These are phyloP conservation scores for Rhizophagus prolifer DNA, from an alignment of 192 early-diverging fungal species.

Conservation along the genomic window DNA sequence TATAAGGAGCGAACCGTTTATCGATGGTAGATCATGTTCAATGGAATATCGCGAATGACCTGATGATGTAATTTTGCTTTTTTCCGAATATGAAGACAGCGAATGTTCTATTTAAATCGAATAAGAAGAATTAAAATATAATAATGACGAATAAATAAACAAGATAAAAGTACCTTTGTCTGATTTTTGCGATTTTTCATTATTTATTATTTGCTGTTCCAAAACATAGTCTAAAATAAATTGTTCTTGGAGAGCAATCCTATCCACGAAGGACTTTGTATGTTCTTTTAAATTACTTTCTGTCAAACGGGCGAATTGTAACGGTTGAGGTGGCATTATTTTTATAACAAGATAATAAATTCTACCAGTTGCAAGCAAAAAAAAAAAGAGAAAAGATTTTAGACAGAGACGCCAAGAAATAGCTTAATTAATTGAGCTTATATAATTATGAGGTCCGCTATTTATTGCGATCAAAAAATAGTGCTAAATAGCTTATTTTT, in stretches of 20 bases:
- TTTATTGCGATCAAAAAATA: too few relatives aligned
- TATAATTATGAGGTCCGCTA: too few relatives aligned
- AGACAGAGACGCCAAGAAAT: too few relatives aligned
- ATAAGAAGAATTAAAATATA: not conserved
- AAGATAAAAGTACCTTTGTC: not conserved
- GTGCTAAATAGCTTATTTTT: too few relatives aligned
- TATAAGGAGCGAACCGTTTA: not conserved
- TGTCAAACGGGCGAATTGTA: not conserved
- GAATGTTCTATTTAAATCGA: not conserved
- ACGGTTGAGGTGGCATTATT: not conserved
- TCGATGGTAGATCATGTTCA: not conserved
- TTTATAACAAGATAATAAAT: not conserved
- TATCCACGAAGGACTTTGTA: not conserved
- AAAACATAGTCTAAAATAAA: not conserved
- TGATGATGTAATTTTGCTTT: not conserved
- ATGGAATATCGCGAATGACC: not conserved
- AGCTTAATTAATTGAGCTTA: too few relatives aligned
- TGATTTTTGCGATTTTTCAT: not conserved
- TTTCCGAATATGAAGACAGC: not conserved
- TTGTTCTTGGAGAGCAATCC: not conserved
- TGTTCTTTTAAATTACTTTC: not conserved
- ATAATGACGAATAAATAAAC: not conserved
- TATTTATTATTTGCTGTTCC: conserved; percentile 4
- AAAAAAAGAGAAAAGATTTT: not conserved
- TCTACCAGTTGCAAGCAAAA: not conserved